A percentile compares a stretch with the other conserved stretches of the same genome.
Conservation (phyloP, 768 basidiomycete genomes). For the Trametes gibbosa region DNA sequence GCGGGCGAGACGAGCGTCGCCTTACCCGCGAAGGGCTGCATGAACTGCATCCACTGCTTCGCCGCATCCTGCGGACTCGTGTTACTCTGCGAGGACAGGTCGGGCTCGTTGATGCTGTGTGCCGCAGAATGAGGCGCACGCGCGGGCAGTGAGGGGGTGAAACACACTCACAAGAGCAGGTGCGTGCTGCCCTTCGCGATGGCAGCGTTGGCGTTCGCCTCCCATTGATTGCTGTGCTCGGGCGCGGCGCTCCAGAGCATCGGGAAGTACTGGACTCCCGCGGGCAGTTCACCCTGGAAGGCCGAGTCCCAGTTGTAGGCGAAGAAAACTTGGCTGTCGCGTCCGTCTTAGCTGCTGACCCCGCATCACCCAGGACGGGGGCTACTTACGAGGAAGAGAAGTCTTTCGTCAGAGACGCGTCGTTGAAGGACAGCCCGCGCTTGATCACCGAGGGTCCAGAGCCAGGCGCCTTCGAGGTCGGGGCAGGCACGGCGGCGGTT, state of each 20-base stretch:
- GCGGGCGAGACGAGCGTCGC: slow-evolving; percentile 32
- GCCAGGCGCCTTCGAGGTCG: slow-evolving; percentile 1
- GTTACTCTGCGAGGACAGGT: slow-evolving; percentile 30
- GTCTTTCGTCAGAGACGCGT: slow-evolving; percentile 18
- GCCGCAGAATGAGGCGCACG: not conserved
- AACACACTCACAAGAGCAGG: slow-evolving; percentile 25
- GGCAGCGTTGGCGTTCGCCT: slow-evolving; percentile 26
- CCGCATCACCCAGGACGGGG: too few species aligned
- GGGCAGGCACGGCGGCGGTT: slow-evolving; percentile 2
- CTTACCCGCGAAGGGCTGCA: slow-evolving; percentile 32
- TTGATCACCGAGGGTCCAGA: slow-evolving; percentile 22
- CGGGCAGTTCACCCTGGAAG: slow-evolving; percentile 18
- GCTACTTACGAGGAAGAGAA: slow-evolving; percentile 22
- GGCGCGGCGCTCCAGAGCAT: slow-evolving; percentile 27
- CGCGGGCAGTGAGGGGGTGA: not conserved
- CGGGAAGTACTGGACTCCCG: slow-evolving; percentile 24
- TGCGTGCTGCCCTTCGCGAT: slow-evolving; percentile 28
- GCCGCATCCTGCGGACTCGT: slow-evolving; percentile 28
- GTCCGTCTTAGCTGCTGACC: not conserved
- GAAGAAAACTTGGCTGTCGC: slow-evolving; percentile 23
- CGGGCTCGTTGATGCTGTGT: slow-evolving; percentile 32
- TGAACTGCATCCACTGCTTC: slow-evolving; percentile 28
- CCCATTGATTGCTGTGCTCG: slow-evolving; percentile 25
- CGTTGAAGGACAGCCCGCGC: slow-evolving; percentile 32
- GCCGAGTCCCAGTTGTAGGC: slow-evolving; percentile 30